A percentile compares a stretch with the other conserved stretches of the same genome.
Evolutionary conservation across 1,284 basidiomycete species (phyloP).

Genomic region (Malassezia globosa): DNA sequence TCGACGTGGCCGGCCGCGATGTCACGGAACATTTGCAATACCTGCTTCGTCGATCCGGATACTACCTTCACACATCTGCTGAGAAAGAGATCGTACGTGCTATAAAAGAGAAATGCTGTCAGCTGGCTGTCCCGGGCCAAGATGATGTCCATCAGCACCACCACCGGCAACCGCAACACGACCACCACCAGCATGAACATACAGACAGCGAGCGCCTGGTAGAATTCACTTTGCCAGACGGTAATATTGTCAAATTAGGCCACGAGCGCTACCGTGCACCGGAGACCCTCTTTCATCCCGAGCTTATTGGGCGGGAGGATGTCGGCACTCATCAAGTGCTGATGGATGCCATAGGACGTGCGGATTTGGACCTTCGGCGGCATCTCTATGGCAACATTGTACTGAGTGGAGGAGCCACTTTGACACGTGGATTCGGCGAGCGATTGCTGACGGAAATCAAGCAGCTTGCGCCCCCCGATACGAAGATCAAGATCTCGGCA

Average conservation of each 20-base stretch:
- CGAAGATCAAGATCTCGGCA: constrained; percentile 98
- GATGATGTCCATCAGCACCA: constrained; percentile 71
- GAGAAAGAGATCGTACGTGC: constrained; percentile 93
- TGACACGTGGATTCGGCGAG: constrained; percentile 63
- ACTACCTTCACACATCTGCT: constrained; percentile 89
- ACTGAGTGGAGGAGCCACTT: constrained; percentile 86
- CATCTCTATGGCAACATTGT: constrained; percentile 93
- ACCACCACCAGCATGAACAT: background rate
- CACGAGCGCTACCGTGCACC: constrained; percentile 91
- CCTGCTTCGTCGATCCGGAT: constrained; percentile 82
- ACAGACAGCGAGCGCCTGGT: constrained; percentile 58
- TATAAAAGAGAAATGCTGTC: constrained; percentile 97
- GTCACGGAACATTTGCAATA: constrained; percentile 93
- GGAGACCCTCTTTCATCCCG: constrained; percentile 95
- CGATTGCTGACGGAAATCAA: constrained; percentile 88
- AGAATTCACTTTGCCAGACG: constrained; percentile 89
- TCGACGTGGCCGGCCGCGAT: constrained; percentile 88
- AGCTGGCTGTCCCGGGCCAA: constrained; percentile 74
- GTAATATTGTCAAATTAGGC: constrained; percentile 84
- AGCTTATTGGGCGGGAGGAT: constrained; percentile 89
- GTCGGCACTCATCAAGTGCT: constrained; percentile 86
- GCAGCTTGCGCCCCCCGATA: constrained; percentile 86
- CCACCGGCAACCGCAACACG: too few relatives aligned
- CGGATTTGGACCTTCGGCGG: constrained; percentile 72
- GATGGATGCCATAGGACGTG: constrained; percentile 51